Evolutionary conservation across 192 early-diverging fungal species (phyloP).

Genomic region (Mortierella antarctica): DNA sequence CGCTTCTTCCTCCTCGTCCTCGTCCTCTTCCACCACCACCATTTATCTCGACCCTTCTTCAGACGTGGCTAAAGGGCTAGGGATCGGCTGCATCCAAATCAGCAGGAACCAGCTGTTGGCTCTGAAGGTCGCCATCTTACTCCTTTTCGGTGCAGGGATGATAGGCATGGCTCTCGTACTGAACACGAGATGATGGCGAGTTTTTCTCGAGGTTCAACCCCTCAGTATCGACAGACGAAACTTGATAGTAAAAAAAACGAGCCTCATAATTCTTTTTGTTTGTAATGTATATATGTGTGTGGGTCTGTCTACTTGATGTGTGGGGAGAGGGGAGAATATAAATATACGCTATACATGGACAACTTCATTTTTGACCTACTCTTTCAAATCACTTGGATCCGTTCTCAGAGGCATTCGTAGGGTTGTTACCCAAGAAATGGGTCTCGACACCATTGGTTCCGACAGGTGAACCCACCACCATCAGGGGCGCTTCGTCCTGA

Average conservation of each 20-base stretch:
- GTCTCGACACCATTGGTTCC: conserved; percentile 1
- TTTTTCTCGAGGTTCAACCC: too few species aligned
- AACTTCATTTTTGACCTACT: too few species aligned
- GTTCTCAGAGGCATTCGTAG: too few species aligned
- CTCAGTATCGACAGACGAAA: too few species aligned
- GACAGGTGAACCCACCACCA: conserved; percentile 37
- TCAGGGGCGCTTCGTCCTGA: conserved; percentile 44
- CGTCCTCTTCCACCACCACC: conserved; percentile 16
- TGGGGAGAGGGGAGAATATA: too few species aligned
- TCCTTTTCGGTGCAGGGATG: conserved; percentile 22
- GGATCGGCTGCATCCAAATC: not conserved
- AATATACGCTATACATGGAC: too few species aligned
- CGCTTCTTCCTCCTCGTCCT: conserved; percentile 19
- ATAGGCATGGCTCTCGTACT: conserved; percentile 40
- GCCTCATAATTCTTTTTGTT: too few species aligned
- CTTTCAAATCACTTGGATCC: too few species aligned
- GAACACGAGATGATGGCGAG: not conserved
- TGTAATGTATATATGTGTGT: too few species aligned
- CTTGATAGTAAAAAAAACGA: too few species aligned
- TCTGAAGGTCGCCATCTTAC: conserved; percentile 30
- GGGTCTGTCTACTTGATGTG: too few species aligned
- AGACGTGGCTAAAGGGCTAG: not conserved
- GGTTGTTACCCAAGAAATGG: not conserved
- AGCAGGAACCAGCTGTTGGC: conserved; percentile 17
- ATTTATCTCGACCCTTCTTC: conserved; percentile 9